Percentiles rank a stretch among this genome's conserved stretches.
phyloP scores from a whole-genome alignment of 768 basidiomycete species.

The Lanmaoa pseudosensibilis region DNA sequence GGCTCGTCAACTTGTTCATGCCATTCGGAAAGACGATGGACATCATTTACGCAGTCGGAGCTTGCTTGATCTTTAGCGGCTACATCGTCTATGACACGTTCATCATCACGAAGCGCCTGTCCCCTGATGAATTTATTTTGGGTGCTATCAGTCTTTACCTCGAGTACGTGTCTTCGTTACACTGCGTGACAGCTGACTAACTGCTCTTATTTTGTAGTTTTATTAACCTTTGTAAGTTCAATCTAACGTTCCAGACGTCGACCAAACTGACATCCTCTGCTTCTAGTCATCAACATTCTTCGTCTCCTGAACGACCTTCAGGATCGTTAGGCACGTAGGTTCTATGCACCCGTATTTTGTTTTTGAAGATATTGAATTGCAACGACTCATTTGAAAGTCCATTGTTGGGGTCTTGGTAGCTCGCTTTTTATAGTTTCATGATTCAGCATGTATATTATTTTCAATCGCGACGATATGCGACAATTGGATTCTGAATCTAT shows the following conservation, averaged over 20 bases:
- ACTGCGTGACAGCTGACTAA: constrained; percentile 11
- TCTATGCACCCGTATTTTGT: not conserved
- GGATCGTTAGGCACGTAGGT: constrained; percentile 35
- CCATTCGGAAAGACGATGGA: constrained; percentile 85
- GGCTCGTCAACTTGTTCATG: constrained; percentile 80
- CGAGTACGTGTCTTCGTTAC: constrained; percentile 55
- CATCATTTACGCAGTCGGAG: constrained; percentile 74
- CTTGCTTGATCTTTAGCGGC: constrained; percentile 82
- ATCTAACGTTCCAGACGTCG: not conserved
- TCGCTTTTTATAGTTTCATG: constrained; percentile 6
- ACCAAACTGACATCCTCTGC: not conserved
- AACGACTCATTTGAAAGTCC: not conserved
- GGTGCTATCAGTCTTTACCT: constrained; percentile 92
- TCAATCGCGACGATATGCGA: not conserved
- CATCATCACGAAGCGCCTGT: constrained; percentile 81
- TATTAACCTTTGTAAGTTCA: constrained; percentile 77
- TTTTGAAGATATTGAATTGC: not conserved
- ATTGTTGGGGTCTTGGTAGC: not conserved
- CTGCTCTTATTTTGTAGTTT: constrained; percentile 49
- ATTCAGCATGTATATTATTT: constrained; percentile 26
- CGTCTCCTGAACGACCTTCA: constrained; percentile 67
- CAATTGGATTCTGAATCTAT: constrained; percentile 7
- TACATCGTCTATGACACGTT: constrained; percentile 93
- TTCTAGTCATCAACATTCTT: constrained; percentile 77
- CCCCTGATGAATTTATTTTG: constrained; percentile 92